Conservation (phyloP, 305 asterid species). For the Andrographis paniculata region DNA sequence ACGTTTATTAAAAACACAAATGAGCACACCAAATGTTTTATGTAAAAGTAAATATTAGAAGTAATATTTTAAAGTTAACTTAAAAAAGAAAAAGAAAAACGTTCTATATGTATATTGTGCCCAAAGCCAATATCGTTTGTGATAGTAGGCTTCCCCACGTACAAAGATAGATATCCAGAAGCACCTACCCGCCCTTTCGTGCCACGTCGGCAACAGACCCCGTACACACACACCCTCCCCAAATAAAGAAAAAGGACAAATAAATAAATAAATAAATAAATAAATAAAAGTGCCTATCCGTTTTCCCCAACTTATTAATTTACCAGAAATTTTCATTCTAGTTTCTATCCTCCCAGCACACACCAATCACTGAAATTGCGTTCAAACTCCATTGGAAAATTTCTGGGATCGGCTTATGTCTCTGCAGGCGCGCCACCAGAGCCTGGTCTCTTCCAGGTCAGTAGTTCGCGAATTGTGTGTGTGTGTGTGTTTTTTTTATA, state of each 20-base stretch:
- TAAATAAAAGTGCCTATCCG: neutral
- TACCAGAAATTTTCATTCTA: slow-evolving; percentile 20
- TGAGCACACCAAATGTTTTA: too few species aligned
- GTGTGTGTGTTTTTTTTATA: neutral
- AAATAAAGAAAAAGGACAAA: too few species aligned
- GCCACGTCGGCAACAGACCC: slow-evolving; percentile 29
- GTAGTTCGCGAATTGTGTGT: neutral
- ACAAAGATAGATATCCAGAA: slow-evolving; percentile 29
- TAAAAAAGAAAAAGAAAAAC: too few species aligned
- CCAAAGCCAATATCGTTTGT: too few species aligned
- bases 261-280: neutral
- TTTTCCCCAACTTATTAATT: neutral
- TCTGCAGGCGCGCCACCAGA: slow-evolving; percentile 46
- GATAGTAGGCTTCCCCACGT: slow-evolving; percentile 59
- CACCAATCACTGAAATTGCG: slow-evolving; percentile 2
- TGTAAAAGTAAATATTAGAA: too few species aligned
- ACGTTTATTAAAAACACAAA: too few species aligned
- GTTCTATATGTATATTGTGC: too few species aligned
- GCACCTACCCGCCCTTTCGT: slow-evolving; percentile 11
- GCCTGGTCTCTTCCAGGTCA: slow-evolving; percentile 49
- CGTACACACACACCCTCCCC: slow-evolving; percentile 17
- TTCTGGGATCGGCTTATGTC: slow-evolving; percentile 32
- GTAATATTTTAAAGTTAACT: too few species aligned
- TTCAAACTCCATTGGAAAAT: slow-evolving; percentile 13
- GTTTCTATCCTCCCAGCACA: too few species aligned